phyloP scores from a whole-genome alignment of 441 rosid genomes.

The Brassica balearica region DNA sequence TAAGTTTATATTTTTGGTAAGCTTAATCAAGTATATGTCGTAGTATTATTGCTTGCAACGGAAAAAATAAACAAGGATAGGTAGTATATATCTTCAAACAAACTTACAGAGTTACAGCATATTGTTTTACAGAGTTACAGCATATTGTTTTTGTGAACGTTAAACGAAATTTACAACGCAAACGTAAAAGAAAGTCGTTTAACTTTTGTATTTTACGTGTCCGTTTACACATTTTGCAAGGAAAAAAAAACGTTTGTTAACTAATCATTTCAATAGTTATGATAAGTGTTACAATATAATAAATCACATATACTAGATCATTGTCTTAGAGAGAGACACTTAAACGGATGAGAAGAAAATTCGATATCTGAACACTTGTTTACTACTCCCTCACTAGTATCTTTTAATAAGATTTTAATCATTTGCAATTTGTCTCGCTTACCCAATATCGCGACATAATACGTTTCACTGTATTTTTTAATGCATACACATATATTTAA shows the following conservation, averaged over 20 bases:
- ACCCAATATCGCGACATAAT: not conserved
- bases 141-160: not conserved
- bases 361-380: not conserved
- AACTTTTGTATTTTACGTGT: not conserved
- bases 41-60: not conserved
- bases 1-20: not conserved
- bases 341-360: conserved; percentile 14
- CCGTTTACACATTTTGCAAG: not conserved
- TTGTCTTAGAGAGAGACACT: conserved; percentile 17
- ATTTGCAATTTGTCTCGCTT: not conserved
- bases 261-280: not conserved
- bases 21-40: not conserved
- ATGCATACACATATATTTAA: not conserved
- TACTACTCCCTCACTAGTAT: not conserved
- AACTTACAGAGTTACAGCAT: not conserved
- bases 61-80: not conserved
- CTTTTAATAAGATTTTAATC: not conserved
- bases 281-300: not conserved
- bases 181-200: not conserved
- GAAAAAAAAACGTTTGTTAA: not conserved
- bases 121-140: not conserved
- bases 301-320: not conserved
- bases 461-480: conserved; percentile 2
- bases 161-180: not conserved
- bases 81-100: not conserved